Conservation (phyloP, 208 protist species). For the Trichomonas tenax region DNA sequence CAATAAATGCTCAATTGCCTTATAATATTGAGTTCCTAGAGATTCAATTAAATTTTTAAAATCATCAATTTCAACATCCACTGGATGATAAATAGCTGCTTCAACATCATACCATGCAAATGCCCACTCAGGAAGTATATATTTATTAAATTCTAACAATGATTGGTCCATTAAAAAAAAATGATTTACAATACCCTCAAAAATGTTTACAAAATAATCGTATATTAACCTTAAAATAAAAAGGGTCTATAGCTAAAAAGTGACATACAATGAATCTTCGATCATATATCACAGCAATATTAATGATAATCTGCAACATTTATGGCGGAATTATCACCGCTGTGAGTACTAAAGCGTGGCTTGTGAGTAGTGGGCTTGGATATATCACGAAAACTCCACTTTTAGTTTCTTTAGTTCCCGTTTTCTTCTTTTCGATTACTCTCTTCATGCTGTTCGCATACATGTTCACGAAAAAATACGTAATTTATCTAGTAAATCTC, state of each 20-base stretch:
- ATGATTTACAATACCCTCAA: not conserved
- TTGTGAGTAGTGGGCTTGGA: not conserved
- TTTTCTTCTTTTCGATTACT: not conserved
- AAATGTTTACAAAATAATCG: no score
- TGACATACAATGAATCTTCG: not conserved
- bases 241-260: not conserved
- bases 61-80: not conserved
- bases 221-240: no score
- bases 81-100: not conserved
- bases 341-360: not conserved
- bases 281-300: not conserved
- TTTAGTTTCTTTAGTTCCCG: not conserved
- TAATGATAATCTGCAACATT: not conserved
- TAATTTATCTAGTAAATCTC: not conserved
- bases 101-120: not conserved
- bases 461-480: not conserved
- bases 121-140: not conserved
- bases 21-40: not conserved
- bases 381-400: not conserved
- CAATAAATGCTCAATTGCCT: not conserved
- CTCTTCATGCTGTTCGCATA: not conserved
- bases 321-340: not conserved
- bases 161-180: not conserved
- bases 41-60: not conserved
- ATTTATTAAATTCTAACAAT: not conserved